phyloP scores from a whole-genome alignment of 2,329 filamentous ascomycete genomes.

The Aspergillus uvarum region DNA sequence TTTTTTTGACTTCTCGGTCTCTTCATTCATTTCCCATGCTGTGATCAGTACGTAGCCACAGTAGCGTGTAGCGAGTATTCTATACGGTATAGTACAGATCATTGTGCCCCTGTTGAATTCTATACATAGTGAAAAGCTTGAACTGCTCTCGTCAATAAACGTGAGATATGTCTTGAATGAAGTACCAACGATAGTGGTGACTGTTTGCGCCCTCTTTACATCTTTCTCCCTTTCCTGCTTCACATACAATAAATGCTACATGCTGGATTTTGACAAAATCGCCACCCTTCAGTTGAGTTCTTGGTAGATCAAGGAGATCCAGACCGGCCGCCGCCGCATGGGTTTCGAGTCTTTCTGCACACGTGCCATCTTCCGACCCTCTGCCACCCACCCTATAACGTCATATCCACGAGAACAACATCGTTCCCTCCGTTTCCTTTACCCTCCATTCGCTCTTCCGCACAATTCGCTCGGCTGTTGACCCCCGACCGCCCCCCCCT shows the following conservation, averaged over 20 bases:
- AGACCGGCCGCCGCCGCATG: constrained; percentile 18
- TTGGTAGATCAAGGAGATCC: constrained; percentile 13
- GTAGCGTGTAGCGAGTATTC: neutral
- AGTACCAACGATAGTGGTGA: neutral
- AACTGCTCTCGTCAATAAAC: neutral
- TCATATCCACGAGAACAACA: constrained; percentile 31
- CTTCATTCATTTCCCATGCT: neutral
- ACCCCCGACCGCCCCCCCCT: constrained; percentile 15
- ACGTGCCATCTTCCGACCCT: constrained; percentile 15
- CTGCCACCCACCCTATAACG: constrained; percentile 22
- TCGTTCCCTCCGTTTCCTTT: constrained; percentile 25
- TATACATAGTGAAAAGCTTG: neutral
- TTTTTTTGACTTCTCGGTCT: neutral
- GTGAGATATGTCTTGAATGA: neutral
- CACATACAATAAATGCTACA: neutral
- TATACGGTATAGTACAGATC: no score
- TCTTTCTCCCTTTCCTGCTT: neutral
- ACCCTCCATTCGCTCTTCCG: constrained; percentile 17
- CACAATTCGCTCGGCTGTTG: constrained; percentile 15
- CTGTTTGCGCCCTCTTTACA: neutral
- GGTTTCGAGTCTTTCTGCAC: constrained; percentile 13
- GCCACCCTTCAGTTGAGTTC: constrained; percentile 11
- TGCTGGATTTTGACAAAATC: neutral
- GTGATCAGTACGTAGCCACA: neutral
- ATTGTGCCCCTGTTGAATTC: no score